A percentile compares a stretch with the other conserved stretches of the same genome.
phyloP scores from a whole-genome alignment of 345 rosid genomes.

The Carallia pectinifolia region DNA sequence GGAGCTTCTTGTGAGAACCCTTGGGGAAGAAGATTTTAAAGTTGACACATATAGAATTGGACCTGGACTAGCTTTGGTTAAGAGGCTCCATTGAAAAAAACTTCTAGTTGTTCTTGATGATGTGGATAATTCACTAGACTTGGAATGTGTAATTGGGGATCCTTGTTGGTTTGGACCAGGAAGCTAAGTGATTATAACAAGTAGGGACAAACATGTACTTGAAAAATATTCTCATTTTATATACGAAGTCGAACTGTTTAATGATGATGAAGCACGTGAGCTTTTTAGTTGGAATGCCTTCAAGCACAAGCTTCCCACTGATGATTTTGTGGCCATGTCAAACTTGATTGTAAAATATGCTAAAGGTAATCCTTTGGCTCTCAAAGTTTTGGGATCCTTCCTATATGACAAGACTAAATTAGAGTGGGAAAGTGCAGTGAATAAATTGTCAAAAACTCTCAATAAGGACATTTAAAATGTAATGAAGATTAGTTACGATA shows the following conservation, averaged over 20 bases:
- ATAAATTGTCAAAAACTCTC: constrained; percentile 4
- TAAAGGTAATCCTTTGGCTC: constrained; percentile 10
- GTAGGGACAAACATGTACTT: neutral
- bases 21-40: no score
- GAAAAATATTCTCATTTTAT: neutral
- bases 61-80: no score
- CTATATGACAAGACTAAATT: neutral
- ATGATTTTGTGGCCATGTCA: neutral
- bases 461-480: constrained; percentile 2
- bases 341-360: neutral
- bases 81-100: neutral
- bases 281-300: neutral
- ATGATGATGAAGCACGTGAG: neutral
- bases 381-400: constrained; percentile 9
- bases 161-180: neutral
- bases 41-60: no score
- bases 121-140: neutral
- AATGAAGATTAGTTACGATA: constrained; percentile 13
- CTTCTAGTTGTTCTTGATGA: neutral
- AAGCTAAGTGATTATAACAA: neutral
- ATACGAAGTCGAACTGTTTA: neutral
- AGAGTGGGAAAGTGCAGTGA: constrained; percentile 4
- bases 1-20: neutral
- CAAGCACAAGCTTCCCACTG: neutral
- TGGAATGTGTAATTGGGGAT: neutral